These are phyloP conservation scores for Candida pseudoglaebosa DNA, from an alignment of 805 yeast genomes.

Conservation along the genomic window DNA sequence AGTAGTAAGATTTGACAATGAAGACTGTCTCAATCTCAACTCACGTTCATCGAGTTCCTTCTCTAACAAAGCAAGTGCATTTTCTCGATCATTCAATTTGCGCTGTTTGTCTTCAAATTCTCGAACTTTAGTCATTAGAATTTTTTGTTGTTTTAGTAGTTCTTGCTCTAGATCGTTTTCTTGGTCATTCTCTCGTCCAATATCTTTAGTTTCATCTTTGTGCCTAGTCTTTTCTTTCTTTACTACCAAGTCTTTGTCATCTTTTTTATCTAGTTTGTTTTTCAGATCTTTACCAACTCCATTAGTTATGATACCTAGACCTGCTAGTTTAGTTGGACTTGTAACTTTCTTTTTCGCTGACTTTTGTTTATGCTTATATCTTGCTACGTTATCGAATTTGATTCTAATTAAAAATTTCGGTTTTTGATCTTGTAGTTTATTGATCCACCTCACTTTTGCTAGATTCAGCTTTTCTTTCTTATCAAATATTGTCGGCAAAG, in stretches of 20 bases:
- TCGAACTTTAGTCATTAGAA: background rate
- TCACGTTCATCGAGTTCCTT: slow-evolving; percentile 8
- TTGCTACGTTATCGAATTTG: slow-evolving; percentile 16
- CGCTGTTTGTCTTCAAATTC: slow-evolving; percentile 6
- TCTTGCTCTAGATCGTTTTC: slow-evolving; percentile 1
- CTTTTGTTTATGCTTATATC: slow-evolving; percentile 11
- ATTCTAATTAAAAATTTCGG: slow-evolving; percentile 17
- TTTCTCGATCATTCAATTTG: slow-evolving; percentile 4
- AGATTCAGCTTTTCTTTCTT: slow-evolving; percentile 1
- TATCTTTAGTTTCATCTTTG: background rate
- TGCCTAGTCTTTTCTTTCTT: background rate
- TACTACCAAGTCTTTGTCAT: too few species aligned
- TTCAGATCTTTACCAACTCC: background rate
- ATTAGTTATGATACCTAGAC: slow-evolving; percentile 5
- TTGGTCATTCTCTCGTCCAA: background rate
- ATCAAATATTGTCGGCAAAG: slow-evolving; percentile 27
- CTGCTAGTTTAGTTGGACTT: slow-evolving; percentile 5
- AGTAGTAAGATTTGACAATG: background rate
- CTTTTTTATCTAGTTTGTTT: background rate
- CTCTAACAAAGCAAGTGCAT: slow-evolving; percentile 8
- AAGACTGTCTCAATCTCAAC: slow-evolving; percentile 6
- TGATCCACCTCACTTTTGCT: slow-evolving; percentile 22
- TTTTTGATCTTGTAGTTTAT: slow-evolving; percentile 21
- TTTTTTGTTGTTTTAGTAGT: background rate
- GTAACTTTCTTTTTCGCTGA: slow-evolving; percentile 6